These are phyloP conservation scores for Ganoderma sp. DNA, from an alignment of 1,284 basidiomycete species.

Conservation along the genomic window DNA sequence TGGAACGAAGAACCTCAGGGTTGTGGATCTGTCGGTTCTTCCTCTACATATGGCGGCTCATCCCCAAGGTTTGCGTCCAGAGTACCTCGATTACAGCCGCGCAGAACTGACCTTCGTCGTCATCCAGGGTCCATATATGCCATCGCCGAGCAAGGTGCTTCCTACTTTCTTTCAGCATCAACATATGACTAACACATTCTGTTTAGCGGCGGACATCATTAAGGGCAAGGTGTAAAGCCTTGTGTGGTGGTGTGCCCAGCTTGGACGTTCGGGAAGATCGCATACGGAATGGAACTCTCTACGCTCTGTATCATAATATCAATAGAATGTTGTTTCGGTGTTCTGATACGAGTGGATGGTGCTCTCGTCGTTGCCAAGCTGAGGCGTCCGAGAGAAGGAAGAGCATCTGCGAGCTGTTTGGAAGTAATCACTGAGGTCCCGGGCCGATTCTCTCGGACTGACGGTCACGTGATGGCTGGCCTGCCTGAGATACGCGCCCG, in stretches of 20 bases:
- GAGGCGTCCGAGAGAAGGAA: no score
- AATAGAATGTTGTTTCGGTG: background rate
- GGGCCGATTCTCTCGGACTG: conserved; percentile 8
- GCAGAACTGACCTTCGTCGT: conserved; percentile 10
- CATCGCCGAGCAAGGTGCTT: conserved; percentile 41
- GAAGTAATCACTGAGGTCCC: background rate
- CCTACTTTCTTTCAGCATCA: background rate
- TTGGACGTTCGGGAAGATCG: background rate
- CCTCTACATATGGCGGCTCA: conserved; percentile 40
- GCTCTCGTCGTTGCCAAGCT: no score
- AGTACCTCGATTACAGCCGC: background rate
- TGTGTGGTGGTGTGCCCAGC: conserved; percentile 12
- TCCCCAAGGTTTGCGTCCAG: conserved; percentile 35
- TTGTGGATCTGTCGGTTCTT: conserved; percentile 44
- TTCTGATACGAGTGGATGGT: background rate
- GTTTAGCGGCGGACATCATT: conserved; percentile 42
- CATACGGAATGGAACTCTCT: no score
- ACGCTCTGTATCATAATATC: background rate
- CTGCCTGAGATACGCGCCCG: conserved; percentile 4
- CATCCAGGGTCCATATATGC: conserved; percentile 38
- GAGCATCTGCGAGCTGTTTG: background rate
- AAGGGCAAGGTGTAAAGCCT: conserved; percentile 33
- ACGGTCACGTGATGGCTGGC: conserved; percentile 22
- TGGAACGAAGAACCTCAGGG: conserved; percentile 46
- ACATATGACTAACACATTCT: background rate